Percentiles rank a stretch among this genome's conserved stretches.
phyloP scores from a whole-genome alignment of 306 rosid genomes.

The Lathyrus tuberosus region DNA sequence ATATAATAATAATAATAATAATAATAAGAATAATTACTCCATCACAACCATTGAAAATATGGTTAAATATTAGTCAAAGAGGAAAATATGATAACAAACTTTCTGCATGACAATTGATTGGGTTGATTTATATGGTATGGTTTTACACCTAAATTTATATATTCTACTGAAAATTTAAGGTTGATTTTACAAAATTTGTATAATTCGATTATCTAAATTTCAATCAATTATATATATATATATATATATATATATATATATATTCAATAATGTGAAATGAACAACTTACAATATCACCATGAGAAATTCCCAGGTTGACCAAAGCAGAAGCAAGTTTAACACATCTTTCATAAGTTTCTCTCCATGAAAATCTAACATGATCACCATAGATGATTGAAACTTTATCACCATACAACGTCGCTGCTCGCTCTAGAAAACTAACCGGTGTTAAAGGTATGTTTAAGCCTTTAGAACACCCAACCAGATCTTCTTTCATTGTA shows the following conservation, averaged over 20 bases:
- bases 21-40: too few species aligned
- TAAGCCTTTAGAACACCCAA: slow-evolving; percentile 45
- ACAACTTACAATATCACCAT: slow-evolving; percentile 60
- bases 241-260: too few species aligned
- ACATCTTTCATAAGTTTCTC: slow-evolving; percentile 61
- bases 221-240: too few species aligned
- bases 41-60: too few species aligned
- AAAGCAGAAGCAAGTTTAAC: slow-evolving; percentile 63
- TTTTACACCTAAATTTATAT: neutral
- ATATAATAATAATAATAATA: too few species aligned
- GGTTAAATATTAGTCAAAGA: too few species aligned
- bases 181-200: too few species aligned
- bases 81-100: too few species aligned
- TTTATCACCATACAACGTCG: slow-evolving; percentile 45
- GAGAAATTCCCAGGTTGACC: slow-evolving; percentile 57
- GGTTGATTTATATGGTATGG: neutral
- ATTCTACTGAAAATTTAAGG: too few species aligned
- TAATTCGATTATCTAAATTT: too few species aligned
- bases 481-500: slow-evolving; percentile 23
- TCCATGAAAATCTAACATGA: slow-evolving; percentile 53
- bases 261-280: neutral
- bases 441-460: slow-evolving; percentile 58
- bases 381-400: slow-evolving; percentile 50
- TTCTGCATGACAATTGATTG: too few species aligned
- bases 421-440: slow-evolving; percentile 60